phyloP scores from a whole-genome alignment of 495 filamentous ascomycete species.

The Podospora sp. region DNA sequence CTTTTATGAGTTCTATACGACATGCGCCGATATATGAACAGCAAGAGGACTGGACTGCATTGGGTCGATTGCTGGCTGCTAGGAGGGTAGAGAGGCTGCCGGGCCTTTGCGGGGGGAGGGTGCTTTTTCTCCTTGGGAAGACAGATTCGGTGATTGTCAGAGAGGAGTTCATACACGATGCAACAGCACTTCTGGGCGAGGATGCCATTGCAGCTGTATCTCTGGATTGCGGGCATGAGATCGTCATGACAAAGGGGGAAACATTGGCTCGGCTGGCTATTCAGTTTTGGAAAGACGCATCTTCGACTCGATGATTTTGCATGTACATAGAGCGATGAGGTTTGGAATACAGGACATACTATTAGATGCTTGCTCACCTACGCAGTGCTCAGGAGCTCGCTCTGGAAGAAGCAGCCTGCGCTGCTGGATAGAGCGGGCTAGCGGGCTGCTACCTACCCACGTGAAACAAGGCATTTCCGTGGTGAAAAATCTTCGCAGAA shows the following conservation, averaged over 20 bases:
- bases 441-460: too few species aligned
- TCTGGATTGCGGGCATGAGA: conserved; percentile 54
- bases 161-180: conserved; percentile 57
- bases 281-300: conserved; percentile 41
- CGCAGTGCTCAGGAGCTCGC: neutral
- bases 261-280: conserved; percentile 45
- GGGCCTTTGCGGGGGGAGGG: conserved; percentile 51
- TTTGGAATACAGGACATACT: neutral
- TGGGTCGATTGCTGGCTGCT: conserved; percentile 53
- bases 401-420: too few species aligned
- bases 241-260: conserved; percentile 47
- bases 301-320: neutral
- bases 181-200: conserved; percentile 42
- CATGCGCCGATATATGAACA: conserved; percentile 59
- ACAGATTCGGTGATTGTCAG: conserved; percentile 57
- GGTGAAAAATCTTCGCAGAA: too few species aligned
- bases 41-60: conserved; percentile 58
- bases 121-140: conserved; percentile 54
- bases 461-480: too few species aligned
- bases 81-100: conserved; percentile 36
- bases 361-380: neutral
- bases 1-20: conserved; percentile 59
- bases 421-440: too few species aligned
- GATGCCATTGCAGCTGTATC: conserved; percentile 49
- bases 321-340: neutral